Base-by-base conservation (phyloP, 2,329 filamentous ascomycete genomes). In the Diaporthe caulivora region DNA sequence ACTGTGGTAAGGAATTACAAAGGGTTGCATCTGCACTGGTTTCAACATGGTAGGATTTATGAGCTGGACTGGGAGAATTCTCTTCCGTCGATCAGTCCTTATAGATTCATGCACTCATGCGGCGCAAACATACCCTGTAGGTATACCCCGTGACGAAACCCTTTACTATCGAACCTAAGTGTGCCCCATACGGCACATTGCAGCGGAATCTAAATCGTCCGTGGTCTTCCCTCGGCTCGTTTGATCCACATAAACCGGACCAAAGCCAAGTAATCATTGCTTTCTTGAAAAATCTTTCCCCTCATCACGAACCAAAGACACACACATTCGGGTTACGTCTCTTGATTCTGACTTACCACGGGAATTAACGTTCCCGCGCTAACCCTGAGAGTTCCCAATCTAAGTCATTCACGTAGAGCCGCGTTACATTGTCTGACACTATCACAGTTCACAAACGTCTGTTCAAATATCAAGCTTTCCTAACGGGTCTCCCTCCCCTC, bases 371-470 rank as follows among this genome's bases (percentile, higher is more conserved):
- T 62, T 26, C 11, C 47, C 37, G 49, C 37, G n/a, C 15, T 18
- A 11, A 53, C 70, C 37, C 40, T 57, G 57, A 51, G 47, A 37
- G 29, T 54, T 44, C 10, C 24, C 6, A 37, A 51, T 13, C 3
- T 3, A 6, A 24, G 37, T 34, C 21, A 47, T 26, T 13, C 18
- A 49, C 18, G 51, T 47, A 47, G 34, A 40, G 15, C 49, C 29
- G 37, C 13, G 49, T 57, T 37, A 17, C 47, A 42, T 57, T 53
- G 17, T 47, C 34, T 10, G 34, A 40, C 58, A 18, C n/a, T 47
- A 34, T 44, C 58, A 47, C 69, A 29, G 17, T 51, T 54, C 69
- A 34, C 47, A 54, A 64, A 71, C 44, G 21, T 29, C 26, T 64
- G 21, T 13, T 47, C 37, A 54, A 54, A 10, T 29, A 10, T 17